Conservation (phyloP, 176 grass and related monocot species). For the Triticum monococcum region DNA sequence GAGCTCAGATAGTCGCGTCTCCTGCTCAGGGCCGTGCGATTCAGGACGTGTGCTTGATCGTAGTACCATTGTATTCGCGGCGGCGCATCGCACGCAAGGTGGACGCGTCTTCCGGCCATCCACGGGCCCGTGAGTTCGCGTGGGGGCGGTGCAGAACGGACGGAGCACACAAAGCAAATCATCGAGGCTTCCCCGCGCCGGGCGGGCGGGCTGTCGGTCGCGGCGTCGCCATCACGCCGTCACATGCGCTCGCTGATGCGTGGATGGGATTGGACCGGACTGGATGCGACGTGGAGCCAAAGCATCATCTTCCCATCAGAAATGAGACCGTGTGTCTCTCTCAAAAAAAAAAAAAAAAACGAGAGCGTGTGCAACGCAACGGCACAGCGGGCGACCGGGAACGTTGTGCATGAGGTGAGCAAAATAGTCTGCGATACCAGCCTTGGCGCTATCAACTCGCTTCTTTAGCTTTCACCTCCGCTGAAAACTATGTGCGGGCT, state of each 20-base stretch:
- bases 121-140: neutral
- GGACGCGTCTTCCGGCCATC: neutral
- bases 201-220: neutral
- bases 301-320: neutral
- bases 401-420: neutral
- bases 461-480: neutral
- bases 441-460: neutral
- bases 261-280: neutral
- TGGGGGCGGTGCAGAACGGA: neutral
- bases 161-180: neutral
- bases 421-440: neutral
- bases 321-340: neutral
- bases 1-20: too few species aligned
- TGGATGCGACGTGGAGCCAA: neutral
- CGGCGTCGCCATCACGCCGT: neutral
- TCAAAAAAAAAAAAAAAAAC: too few species aligned
- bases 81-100: too few species aligned
- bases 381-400: neutral
- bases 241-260: neutral
- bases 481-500: neutral
- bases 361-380: neutral
- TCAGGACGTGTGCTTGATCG: too few species aligned
- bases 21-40: too few species aligned
- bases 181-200: neutral
- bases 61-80: too few species aligned